phyloP scores from a whole-genome alignment of 257 asterid species.

The Knoxia roxburghii region DNA sequence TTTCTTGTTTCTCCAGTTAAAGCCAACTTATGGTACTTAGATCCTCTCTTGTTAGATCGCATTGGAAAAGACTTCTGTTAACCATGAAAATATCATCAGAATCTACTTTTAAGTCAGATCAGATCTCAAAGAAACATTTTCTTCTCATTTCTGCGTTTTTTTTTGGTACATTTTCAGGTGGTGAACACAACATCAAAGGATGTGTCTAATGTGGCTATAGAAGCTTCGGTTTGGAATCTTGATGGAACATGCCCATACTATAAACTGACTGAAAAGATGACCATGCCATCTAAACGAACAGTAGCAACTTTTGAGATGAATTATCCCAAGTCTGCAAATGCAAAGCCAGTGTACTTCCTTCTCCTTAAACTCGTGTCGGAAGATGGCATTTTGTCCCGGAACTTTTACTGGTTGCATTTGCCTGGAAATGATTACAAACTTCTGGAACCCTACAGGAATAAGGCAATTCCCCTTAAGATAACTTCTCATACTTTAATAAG shows the following conservation, averaged over 20 bases:
- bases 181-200: slow-evolving; percentile 14
- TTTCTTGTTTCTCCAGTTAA: neutral
- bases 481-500: slow-evolving; percentile 48
- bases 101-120: neutral
- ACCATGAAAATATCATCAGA: neutral
- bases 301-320: slow-evolving; percentile 56
- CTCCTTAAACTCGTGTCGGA: slow-evolving; percentile 73
- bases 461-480: slow-evolving; percentile 46
- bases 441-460: slow-evolving; percentile 59
- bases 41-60: neutral
- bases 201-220: slow-evolving; percentile 10
- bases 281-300: slow-evolving; percentile 58
- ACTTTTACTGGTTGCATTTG: slow-evolving; percentile 91
- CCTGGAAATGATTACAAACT: slow-evolving; percentile 76
- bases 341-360: slow-evolving; percentile 79
- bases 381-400: slow-evolving; percentile 59
- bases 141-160: neutral
- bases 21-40: neutral
- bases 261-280: slow-evolving; percentile 55
- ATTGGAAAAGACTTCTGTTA: neutral
- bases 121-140: neutral
- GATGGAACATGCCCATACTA: slow-evolving; percentile 43
- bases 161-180: slow-evolving; percentile 1
- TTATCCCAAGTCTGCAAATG: slow-evolving; percentile 64
- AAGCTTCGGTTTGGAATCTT: slow-evolving; percentile 9